A percentile compares a stretch with the other conserved stretches of the same genome.
Evolutionary conservation across 1,139 yeast genomes (phyloP).

Genomic region (Protomyces gravidus): DNA sequence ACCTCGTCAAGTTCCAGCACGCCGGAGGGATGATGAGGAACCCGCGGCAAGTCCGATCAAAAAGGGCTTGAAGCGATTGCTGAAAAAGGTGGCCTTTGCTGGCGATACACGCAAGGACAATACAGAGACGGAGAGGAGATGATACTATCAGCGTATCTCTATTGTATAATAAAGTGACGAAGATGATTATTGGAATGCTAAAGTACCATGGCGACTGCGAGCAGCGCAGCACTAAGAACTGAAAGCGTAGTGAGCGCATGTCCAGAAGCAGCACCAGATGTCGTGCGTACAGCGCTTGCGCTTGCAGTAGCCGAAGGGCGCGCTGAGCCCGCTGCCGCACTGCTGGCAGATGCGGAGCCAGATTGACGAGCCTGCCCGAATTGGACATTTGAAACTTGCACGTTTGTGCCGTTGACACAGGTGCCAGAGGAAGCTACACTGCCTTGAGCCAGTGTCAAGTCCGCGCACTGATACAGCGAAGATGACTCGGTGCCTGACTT

Average conservation of each 20-base stretch:
- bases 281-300: too few relatives aligned
- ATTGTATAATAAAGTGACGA: too few relatives aligned
- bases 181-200: too few relatives aligned
- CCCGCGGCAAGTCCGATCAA: background rate
- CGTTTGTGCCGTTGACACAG: background rate
- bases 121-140: background rate
- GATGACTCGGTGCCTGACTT: slow-evolving; percentile 9
- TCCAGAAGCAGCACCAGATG: too few relatives aligned
- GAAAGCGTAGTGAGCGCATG: too few relatives aligned
- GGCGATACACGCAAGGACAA: background rate
- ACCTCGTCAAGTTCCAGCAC: background rate
- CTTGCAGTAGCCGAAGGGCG: too few relatives aligned
- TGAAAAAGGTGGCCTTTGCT: background rate
- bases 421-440: background rate
- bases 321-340: too few relatives aligned
- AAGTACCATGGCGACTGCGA: too few relatives aligned
- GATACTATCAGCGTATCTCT: too few relatives aligned
- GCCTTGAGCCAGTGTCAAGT: background rate
- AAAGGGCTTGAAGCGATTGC: background rate
- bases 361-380: too few relatives aligned
- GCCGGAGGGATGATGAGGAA: background rate
- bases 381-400: background rate
- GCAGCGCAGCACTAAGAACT: too few relatives aligned
- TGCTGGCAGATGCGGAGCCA: too few relatives aligned
- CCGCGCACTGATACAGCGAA: background rate